phyloP scores from a whole-genome alignment of 2,329 filamentous ascomycete genomes.

The Stagonosporopsis rhizophila region DNA sequence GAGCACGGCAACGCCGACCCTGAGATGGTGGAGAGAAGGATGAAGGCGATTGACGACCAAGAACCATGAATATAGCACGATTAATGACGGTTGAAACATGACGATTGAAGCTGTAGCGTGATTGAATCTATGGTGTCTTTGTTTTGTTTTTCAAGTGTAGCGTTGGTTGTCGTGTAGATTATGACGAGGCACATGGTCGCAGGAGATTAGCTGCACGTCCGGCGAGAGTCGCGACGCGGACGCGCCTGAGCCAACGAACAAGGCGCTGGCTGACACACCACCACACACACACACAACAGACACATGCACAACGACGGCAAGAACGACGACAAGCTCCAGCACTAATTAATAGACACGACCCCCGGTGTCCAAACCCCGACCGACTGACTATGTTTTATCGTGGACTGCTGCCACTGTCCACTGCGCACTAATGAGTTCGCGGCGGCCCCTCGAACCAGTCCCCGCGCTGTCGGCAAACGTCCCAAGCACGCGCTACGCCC shows the following conservation, averaged over 20 bases:
- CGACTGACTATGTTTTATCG: no score
- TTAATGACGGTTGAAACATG: neutral
- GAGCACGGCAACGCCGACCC: constrained; percentile 41
- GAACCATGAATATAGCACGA: constrained; percentile 33
- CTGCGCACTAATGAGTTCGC: constrained; percentile 42
- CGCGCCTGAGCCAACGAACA: constrained; percentile 29
- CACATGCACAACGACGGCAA: no score
- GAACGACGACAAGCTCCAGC: no score
- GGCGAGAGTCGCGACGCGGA: constrained; percentile 26
- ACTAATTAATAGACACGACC: no score
- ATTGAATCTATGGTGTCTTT: no score
- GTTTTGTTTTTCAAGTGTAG: neutral
- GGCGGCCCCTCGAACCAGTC: constrained; percentile 42
- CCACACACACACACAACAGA: no score
- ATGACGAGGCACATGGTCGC: neutral
- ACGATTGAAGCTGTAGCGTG: neutral
- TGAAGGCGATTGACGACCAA: constrained; percentile 46
- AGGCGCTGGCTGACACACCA: constrained; percentile 19
- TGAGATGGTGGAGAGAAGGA: constrained; percentile 42
- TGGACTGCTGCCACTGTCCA: neutral
- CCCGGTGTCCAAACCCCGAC: no score
- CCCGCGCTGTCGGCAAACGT: constrained; percentile 41
- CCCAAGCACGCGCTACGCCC: constrained; percentile 32
- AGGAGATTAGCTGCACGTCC: constrained; percentile 1
- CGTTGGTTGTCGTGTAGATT: no score